These are phyloP conservation scores for Amoebophrya sp. DNA, from an alignment of 169 alveolate species.

Conservation along the genomic window DNA sequence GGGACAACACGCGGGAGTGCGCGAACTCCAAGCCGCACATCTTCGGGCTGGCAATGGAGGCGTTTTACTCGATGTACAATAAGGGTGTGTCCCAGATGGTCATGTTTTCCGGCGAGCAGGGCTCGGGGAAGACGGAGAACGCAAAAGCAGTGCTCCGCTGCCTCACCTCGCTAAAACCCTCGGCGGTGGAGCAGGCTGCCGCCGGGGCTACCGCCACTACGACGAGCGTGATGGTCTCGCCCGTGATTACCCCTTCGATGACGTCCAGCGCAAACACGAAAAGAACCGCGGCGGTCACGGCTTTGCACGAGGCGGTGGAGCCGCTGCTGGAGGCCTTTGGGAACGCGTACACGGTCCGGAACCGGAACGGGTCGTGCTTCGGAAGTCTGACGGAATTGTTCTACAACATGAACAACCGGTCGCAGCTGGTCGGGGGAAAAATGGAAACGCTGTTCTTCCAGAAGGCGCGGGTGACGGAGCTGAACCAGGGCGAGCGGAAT, in stretches of 20 bases:
- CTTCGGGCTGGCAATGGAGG: neutral
- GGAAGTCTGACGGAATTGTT: slow-evolving; percentile 87
- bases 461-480: neutral
- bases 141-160: slow-evolving; percentile 52
- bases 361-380: slow-evolving; percentile 89
- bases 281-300: neutral
- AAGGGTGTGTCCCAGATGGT: slow-evolving; percentile 67
- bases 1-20: neutral
- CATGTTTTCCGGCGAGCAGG: slow-evolving; percentile 95
- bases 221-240: no score
- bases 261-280: no score
- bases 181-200: neutral
- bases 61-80: slow-evolving; percentile 24
- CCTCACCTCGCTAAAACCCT: neutral
- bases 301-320: slow-evolving; percentile 71
- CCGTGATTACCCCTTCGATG: no score
- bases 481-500: neutral
- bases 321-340: slow-evolving; percentile 95
- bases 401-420: slow-evolving; percentile 56
- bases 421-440: neutral
- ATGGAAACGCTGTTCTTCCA: neutral
- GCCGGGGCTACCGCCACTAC: no score
- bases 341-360: slow-evolving; percentile 92
- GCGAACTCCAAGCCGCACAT: slow-evolving; percentile 2
- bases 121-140: slow-evolving; percentile 96